Base-by-base conservation (phyloP, 768 basidiomycete species). In the Lactarius akahatsu region DNA sequence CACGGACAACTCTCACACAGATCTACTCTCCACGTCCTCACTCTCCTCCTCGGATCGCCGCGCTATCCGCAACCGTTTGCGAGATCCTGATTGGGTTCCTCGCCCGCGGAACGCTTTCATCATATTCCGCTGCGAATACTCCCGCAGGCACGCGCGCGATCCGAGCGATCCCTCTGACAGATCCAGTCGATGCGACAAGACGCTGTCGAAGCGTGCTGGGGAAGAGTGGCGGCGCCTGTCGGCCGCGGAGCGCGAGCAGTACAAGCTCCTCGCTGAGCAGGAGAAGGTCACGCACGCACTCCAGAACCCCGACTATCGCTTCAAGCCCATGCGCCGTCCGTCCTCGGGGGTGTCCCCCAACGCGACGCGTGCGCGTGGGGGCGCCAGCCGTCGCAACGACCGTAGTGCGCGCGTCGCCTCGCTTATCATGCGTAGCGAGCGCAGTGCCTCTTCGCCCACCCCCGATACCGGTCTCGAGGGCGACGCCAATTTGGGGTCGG, bases 151-250 rank as follows among this genome's bases (percentile, higher is more conserved):
- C 75, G 76, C 77, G 26, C 77, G 79, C 52, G 78, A 80, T 4
- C 75, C 78, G 16, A 74, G 78, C 34, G 77, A 78, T 40, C 62
- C 8, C 16, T 50, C 67, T 11, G 72, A 72, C 45, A 50, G 8
- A 47, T 55, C 63, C 15, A 26, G 34, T 18, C 56, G 61, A 30
- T 64, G 61, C 28, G 82, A 83, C 65, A 85, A 85, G 73, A 81
- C 84, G 1, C 81, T 94, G 45, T 91, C 89, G n/a, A 88, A 89
- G 71, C 83, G 89, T 57, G 92, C 91, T 0, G 87, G 84, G 0
- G 86, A 87, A 60, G 86, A 89, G 36, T 95, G 93, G 93, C 81
- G 80, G 45, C 77, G 81, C 64, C 80, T 92, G 16, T 67, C 83
- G 0, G 64, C 71, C 0, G 78, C 80, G 52, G 83, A 85, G 62